phyloP scores from a whole-genome alignment of 441 rosid genomes.

The Manihot esculenta region DNA sequence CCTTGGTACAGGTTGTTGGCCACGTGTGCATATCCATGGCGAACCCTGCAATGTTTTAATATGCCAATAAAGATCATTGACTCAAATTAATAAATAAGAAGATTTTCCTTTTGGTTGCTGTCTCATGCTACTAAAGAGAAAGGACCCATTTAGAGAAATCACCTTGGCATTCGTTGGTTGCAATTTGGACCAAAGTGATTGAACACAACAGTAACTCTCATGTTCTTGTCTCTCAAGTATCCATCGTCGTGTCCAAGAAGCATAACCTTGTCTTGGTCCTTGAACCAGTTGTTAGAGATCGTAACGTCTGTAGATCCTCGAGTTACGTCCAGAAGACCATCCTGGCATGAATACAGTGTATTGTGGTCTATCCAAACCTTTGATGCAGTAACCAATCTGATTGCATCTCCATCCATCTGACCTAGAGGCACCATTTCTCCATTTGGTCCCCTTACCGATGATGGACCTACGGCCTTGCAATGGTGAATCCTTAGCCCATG shows the following conservation, averaged over 20 bases:
- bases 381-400: constrained; percentile 56
- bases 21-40: constrained; percentile 76
- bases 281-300: constrained; percentile 78
- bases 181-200: constrained; percentile 90
- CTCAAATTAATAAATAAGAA: not conserved
- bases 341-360: constrained; percentile 62
- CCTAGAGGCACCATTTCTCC: constrained; percentile 41
- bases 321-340: constrained; percentile 79
- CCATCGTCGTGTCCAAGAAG: constrained; percentile 81
- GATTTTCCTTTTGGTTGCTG: no score
- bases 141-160: not conserved
- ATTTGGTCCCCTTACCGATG: constrained; percentile 60
- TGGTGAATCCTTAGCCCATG: constrained; percentile 70
- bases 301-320: constrained; percentile 62
- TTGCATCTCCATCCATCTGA: constrained; percentile 63
- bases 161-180: constrained; percentile 90
- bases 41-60: constrained; percentile 39
- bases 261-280: constrained; percentile 85
- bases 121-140: no score
- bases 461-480: constrained; percentile 49
- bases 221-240: constrained; percentile 51
- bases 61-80: not conserved
- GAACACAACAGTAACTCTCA: constrained; percentile 71
- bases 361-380: constrained; percentile 85
- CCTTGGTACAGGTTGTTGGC: constrained; percentile 74